Base-by-base conservation (phyloP, 148 eudicot species). In the Camellia granthamiana region DNA sequence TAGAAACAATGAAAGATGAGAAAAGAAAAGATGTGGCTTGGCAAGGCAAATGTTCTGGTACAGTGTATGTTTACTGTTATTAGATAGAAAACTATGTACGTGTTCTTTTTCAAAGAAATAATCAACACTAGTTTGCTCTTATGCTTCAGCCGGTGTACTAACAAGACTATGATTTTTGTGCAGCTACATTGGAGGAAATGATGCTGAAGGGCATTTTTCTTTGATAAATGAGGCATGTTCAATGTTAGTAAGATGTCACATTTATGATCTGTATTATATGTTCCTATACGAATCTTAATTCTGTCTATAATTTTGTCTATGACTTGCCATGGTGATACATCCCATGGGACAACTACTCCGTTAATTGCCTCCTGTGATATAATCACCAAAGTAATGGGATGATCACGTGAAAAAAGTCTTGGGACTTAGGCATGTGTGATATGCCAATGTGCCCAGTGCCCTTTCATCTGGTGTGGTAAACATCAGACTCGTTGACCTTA, bases 21-120 rank as follows among this genome's bases (percentile, higher is more conserved):
- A 94, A 92, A 82, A 82, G 44, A 70, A 96, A 94, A 12, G 99
- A 96, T 78, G 95, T 77, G 38, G 85, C 79, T 52, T 96, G 99
- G 99, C 97, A 91, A 83, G 99, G 99, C 81, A 96, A 92, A 89
- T 96, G 99, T 85, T 96, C 99, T 60, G 99, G 97, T 85, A 91
- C 99, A 84, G 97, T 96, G 99, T 96, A 96, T 84, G 99, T 91
- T 65, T 51, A 47, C 46, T 68, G 16, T 52, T 81, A 55, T 64
- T 55, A 55, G 42, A 49, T 59, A 21, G 38, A 52, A 38, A 64
- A 67, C 54, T 55, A 77, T 21, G 12, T 47, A 51, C 6, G 69
- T 75, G 5, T 47, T 58, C 1, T 61, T 10, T 14, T 19, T 7
- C 30, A 67, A 30, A 15, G 66, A 76, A 46, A 15, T 30, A 42